phyloP scores from a whole-genome alignment of 2,329 filamentous ascomycete genomes.

The Paecilomyces niveus region DNA sequence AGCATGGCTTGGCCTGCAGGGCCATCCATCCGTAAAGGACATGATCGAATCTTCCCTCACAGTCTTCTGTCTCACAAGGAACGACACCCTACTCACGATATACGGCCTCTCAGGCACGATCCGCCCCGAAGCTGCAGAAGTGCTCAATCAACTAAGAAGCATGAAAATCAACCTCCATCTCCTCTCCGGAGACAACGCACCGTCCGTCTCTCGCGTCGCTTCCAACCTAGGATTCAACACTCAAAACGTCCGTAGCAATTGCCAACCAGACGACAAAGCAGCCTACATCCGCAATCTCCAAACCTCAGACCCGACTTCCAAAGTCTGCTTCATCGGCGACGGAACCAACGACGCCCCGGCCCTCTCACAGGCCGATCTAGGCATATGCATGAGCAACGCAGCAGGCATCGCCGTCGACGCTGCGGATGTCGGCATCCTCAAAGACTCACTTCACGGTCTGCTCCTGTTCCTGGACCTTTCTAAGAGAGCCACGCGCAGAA shows the following conservation, averaged over 20 bases:
- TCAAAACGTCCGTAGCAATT: constrained; percentile 17
- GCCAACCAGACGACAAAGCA: constrained; percentile 49
- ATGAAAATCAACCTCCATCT: background rate
- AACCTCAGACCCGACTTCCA: constrained; percentile 6
- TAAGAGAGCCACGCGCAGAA: constrained; percentile 37
- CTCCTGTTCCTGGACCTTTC: constrained; percentile 52
- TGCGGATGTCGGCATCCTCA: constrained; percentile 63
- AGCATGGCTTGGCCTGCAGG: background rate
- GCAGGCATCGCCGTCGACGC: constrained; percentile 60
- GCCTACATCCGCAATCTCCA: constrained; percentile 36
- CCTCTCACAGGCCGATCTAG: constrained; percentile 62
- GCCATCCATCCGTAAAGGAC: background rate
- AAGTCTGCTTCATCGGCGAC: constrained; percentile 66
- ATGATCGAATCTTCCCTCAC: background rate
- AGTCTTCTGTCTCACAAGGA: background rate
- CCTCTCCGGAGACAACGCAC: background rate
- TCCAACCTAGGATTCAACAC: background rate
- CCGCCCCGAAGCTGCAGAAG: background rate
- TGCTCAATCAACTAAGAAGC: background rate
- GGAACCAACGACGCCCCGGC: constrained; percentile 74
- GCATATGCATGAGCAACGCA: constrained; percentile 58
- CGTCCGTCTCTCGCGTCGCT: background rate
- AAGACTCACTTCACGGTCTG: constrained; percentile 50
- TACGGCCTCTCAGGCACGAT: background rate
- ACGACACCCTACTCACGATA: background rate